Percentiles rank a stretch among this genome's conserved stretches.
Conservation (phyloP, 805 yeast species). For the Wickerhamiella musiphila region DNA sequence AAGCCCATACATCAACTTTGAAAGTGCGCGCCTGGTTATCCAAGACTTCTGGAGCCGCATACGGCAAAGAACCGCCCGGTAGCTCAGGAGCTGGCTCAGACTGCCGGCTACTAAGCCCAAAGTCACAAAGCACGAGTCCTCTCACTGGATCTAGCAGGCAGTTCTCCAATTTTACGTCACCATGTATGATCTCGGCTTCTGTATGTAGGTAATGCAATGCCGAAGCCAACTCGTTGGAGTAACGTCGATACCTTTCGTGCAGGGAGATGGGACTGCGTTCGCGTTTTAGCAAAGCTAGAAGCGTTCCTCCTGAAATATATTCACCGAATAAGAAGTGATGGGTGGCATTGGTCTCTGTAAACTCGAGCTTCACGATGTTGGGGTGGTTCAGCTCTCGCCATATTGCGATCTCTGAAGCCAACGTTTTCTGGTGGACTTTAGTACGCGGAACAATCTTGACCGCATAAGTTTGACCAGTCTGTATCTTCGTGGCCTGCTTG, state of each 20-base stretch:
- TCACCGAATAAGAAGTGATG: no score
- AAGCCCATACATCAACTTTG: conserved; percentile 77
- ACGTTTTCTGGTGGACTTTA: conserved; percentile 31
- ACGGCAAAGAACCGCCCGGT: conserved; percentile 71
- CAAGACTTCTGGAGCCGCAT: conserved; percentile 77
- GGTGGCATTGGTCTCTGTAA: conserved; percentile 39
- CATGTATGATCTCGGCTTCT: conserved; percentile 48
- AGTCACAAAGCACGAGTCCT: conserved; percentile 57
- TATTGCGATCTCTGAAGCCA: conserved; percentile 51
- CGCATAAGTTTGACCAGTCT: no score
- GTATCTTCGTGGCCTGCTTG: no score
- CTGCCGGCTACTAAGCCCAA: conserved; percentile 51
- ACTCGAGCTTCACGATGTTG: conserved; percentile 42
- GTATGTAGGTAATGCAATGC: conserved; percentile 52
- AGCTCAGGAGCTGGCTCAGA: background rate
- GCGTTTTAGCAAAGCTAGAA: conserved; percentile 34
- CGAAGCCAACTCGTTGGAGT: conserved; percentile 35
- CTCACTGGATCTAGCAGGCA: conserved; percentile 36
- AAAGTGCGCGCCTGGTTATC: conserved; percentile 36
- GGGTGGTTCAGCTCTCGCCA: conserved; percentile 59
- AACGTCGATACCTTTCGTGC: conserved; percentile 12
- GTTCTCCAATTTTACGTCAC: conserved; percentile 71
- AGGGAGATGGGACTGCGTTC: conserved; percentile 13
- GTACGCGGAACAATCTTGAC: conserved; percentile 36
- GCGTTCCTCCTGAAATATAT: conserved; percentile 55